phyloP scores from a whole-genome alignment of 2,329 filamentous ascomycete genomes.

The Colletotrichum ledebouriae region DNA sequence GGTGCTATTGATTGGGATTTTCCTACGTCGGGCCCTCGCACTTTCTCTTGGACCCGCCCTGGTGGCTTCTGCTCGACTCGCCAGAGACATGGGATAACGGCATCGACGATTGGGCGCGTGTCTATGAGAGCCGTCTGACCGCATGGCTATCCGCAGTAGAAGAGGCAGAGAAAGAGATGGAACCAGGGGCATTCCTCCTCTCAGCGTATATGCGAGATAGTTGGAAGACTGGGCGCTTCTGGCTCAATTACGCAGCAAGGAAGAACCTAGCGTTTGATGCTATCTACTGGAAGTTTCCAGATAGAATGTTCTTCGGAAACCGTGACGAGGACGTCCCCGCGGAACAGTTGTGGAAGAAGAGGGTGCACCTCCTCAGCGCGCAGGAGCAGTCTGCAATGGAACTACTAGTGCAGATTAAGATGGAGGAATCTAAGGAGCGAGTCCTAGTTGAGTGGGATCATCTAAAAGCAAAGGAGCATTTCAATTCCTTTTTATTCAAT shows the following conservation, averaged over 20 bases:
- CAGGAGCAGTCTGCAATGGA: too few relatives aligned
- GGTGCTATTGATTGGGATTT: conserved; percentile 59
- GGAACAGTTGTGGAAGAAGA: too few relatives aligned
- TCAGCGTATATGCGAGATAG: conserved; percentile 53
- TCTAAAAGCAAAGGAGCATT: too few relatives aligned
- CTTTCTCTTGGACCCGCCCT: conserved; percentile 52
- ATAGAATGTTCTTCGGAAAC: conserved; percentile 44
- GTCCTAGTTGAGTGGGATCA: too few relatives aligned
- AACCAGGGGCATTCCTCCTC: conserved; percentile 37
- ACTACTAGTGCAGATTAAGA: too few relatives aligned
- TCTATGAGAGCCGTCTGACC: conserved; percentile 50
- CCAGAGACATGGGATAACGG: conserved; percentile 51
- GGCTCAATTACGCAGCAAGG: conserved; percentile 52
- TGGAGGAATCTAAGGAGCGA: too few relatives aligned
- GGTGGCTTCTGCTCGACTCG: conserved; percentile 54
- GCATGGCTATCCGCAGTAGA: conserved; percentile 51
- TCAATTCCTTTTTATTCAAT: too few relatives aligned
- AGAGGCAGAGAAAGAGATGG: conserved; percentile 46
- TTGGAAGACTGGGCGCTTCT: conserved; percentile 52
- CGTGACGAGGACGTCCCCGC: too few relatives aligned
- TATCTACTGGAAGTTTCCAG: conserved; percentile 53
- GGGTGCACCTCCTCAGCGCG: too few relatives aligned
- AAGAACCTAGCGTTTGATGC: conserved; percentile 55
- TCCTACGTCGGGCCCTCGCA: conserved; percentile 52
- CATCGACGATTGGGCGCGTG: conserved; percentile 48